Evolutionary conservation across 2,329 filamentous ascomycete genomes (phyloP), one percentile per base, ranked within the genome.

Genomic region (Aulographum hederae): DNA sequence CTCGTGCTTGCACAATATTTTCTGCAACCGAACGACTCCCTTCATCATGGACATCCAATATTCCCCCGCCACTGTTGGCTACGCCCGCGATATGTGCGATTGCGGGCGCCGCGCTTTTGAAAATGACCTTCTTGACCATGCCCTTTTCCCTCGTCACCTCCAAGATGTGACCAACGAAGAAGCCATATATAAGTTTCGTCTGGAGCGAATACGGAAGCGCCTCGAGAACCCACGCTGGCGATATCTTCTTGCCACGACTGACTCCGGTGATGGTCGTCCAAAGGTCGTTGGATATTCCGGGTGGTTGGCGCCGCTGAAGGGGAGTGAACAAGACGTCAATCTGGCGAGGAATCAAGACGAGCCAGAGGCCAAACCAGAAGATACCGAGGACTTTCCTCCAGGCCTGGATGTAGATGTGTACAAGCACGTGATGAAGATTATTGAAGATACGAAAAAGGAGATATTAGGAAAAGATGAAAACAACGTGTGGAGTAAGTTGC

Each of bases 401-500:
- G 18, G 28, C 17, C 6, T 31, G 18, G 17, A 31, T 15, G 18
- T 31, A 6, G 28, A 13, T 5, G 6, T 21, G 10, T 10, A 19
- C 15, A 6, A 31, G 8, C 28, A 20, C 10, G 28, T 21, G 6
- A 17, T 6, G 6, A 10, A 31, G 12, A 10, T 18, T 8, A 6
- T 31, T 6, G 28, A 31, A 10, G 18, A 18, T 6, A 21, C 17
- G 18, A 31, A 31, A 16, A 18, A 19, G 8, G 14, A 19, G 17
- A 15, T 31, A 12, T 15, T 31, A 8, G 28, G 28, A 10, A 16
- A 18, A 6, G 28, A 18, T 20, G 28, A 18, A 20, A 18, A 31
- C 18, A 31, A 17, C 10, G 28, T 31, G 8, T 31, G 28, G 28
- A 18, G 28, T 31, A 31, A 31, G 28, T 28, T 28, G 16, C 6